These are phyloP conservation scores for Arthroderma uncinatum DNA, from an alignment of 2,329 filamentous ascomycete genomes.

Conservation along the genomic window DNA sequence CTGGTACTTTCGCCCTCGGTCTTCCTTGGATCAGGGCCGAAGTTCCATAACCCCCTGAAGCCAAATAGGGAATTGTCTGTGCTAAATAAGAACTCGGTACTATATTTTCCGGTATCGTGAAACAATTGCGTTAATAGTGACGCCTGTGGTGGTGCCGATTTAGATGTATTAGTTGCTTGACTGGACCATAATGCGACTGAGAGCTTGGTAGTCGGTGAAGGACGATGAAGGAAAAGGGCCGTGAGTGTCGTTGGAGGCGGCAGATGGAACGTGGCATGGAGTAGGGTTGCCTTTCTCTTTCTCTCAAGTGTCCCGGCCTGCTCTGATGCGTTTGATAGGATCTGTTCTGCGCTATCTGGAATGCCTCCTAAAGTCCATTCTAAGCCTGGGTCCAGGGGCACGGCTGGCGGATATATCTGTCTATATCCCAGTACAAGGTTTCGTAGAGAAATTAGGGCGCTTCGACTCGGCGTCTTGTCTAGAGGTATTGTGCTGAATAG, in stretches of 20 bases:
- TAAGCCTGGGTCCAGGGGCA: constrained; percentile 20
- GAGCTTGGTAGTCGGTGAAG: constrained; percentile 67
- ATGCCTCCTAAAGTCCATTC: not conserved
- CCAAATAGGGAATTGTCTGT: constrained; percentile 86
- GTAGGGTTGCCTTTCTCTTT: constrained; percentile 29
- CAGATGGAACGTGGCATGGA: constrained; percentile 37
- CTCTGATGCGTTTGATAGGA: constrained; percentile 30
- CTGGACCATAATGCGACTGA: constrained; percentile 52
- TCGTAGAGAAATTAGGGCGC: constrained; percentile 63
- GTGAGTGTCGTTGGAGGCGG: constrained; percentile 72
- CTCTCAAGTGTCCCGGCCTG: not conserved
- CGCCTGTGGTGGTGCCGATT: constrained; percentile 36
- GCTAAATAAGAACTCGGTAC: constrained; percentile 78
- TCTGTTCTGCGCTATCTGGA: constrained; percentile 12
- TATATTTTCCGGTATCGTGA: constrained; percentile 78
- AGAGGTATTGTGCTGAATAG: constrained; percentile 83
- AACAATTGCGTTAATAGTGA: constrained; percentile 36
- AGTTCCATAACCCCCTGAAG: constrained; percentile 84
- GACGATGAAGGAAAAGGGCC: constrained; percentile 67
- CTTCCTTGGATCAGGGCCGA: constrained; percentile 54
- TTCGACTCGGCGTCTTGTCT: constrained; percentile 52
- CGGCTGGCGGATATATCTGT: constrained; percentile 48
- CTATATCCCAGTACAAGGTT: constrained; percentile 73
- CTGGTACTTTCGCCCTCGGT: constrained; percentile 6
- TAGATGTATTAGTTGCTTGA: constrained; percentile 31